Evolutionary conservation across 164 flowering plant species (phyloP), one percentile per base, ranked within the genome.

Genomic region (grape (Vitis vinifera)): DNA sequence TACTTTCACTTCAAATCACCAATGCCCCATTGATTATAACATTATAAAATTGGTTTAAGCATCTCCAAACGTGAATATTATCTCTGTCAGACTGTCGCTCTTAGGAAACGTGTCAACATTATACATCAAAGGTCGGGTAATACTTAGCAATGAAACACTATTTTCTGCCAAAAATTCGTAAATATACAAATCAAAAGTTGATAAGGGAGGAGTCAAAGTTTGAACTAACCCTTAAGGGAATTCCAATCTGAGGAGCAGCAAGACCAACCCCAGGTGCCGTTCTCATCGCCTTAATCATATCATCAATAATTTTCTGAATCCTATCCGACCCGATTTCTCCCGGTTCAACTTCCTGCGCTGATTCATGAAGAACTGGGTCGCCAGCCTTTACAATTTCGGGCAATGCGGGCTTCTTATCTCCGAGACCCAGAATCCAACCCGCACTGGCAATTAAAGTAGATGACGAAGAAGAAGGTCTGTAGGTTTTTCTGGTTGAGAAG

Each of bases 201-300:
- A n/a, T 1, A 10, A 4, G 47, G 4, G n/a, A n/a, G 37, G 7
- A 23, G 3, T 51, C 50, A 57, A 19, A 30, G 17, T 63, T 29
- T 10, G 62, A 53, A 73, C 74, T 61, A 63, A 75, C 97, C 91
- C 78, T 85, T 60, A 92, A 80, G 0, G 99, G 96, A 44, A 92
- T 68, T 6, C 99, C 99, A 78, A 94, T 90, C 71, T 94, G 97
- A 14, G 99, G 94, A 68, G 97, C 99, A 75, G 99, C 98, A 63
- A 94, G 91, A 10, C 99, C 98, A 71, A 94, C 99, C 16, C 99
- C 99, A 77, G 97, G 97, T 56, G 88, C 96, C 62, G 72, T 76
- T 72, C 99, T 81, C 98, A 94, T 89, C 10, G 78, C 92, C 62
- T 62, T 68, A 27, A 91, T 72, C 99, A 92, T 92, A 68, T 92